These are phyloP conservation scores for Colletotrichum phormii DNA, from an alignment of 2,329 filamentous ascomycete genomes.

Conservation along the genomic window DNA sequence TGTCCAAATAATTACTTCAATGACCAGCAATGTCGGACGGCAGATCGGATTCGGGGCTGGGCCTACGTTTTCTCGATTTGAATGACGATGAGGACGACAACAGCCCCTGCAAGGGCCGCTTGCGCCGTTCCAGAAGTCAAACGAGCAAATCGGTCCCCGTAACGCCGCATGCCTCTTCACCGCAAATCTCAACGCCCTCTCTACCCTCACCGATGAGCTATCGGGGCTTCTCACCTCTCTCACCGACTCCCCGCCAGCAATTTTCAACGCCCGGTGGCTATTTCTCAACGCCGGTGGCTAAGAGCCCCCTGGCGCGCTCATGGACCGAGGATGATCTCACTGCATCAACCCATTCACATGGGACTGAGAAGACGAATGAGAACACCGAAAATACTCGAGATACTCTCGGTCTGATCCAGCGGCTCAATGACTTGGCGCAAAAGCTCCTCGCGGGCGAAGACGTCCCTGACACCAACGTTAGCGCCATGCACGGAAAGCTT, in stretches of 20 bases:
- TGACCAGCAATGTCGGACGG: slow-evolving; percentile 33
- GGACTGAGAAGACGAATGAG: slow-evolving; percentile 25
- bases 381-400: slow-evolving; percentile 46
- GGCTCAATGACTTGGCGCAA: slow-evolving; percentile 52
- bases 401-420: slow-evolving; percentile 53
- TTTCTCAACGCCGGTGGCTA: slow-evolving; percentile 40
- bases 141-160: slow-evolving; percentile 6
- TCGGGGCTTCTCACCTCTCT: slow-evolving; percentile 46
- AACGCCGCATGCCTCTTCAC: slow-evolving; percentile 32
- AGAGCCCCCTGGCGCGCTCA: slow-evolving; percentile 35
- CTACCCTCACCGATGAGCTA: slow-evolving; percentile 43
- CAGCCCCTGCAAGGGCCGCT: slow-evolving; percentile 32
- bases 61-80: slow-evolving; percentile 36
- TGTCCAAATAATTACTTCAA: slow-evolving; percentile 24
- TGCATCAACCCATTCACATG: slow-evolving; percentile 27
- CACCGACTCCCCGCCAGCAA: slow-evolving; percentile 44
- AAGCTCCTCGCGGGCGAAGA: slow-evolving; percentile 48
- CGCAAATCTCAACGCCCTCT: slow-evolving; percentile 39
- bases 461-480: slow-evolving; percentile 50
- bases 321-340: slow-evolving; percentile 38
- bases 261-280: slow-evolving; percentile 42
- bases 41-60: slow-evolving; percentile 37
- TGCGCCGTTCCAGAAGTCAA: slow-evolving; percentile 26
- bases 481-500: slow-evolving; percentile 45
- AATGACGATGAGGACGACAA: slow-evolving; percentile 35